phyloP scores from a whole-genome alignment of 805 yeast species.

The Candida ascalaphidarum region DNA sequence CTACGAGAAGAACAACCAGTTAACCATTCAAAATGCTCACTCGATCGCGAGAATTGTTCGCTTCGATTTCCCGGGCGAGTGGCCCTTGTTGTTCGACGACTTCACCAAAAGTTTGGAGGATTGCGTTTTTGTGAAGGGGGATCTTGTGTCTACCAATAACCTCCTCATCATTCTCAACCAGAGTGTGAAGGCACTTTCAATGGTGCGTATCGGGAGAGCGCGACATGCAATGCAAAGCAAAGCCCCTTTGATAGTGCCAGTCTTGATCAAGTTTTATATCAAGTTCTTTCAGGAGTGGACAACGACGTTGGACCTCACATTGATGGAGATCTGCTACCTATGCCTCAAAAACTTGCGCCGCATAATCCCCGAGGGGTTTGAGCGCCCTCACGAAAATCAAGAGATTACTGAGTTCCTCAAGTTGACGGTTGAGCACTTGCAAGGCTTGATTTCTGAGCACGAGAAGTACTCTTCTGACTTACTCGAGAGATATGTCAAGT shows the following conservation, averaged over 20 bases:
- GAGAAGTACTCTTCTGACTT: constrained; percentile 39
- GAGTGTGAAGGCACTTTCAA: constrained; percentile 61
- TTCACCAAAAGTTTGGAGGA: constrained; percentile 37
- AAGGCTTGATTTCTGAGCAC: constrained; percentile 44
- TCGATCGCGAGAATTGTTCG: constrained; percentile 73
- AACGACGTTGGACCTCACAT: constrained; percentile 35
- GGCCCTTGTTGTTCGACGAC: constrained; percentile 77
- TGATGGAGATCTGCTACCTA: constrained; percentile 70
- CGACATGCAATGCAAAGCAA: constrained; percentile 69
- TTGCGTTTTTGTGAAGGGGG: constrained; percentile 30
- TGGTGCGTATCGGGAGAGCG: constrained; percentile 78
- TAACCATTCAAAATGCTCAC: constrained; percentile 78
- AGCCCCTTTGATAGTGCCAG: constrained; percentile 53
- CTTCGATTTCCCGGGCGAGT: constrained; percentile 77
- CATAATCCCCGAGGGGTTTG: constrained; percentile 68
- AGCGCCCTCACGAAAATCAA: constrained; percentile 53
- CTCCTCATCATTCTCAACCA: constrained; percentile 64
- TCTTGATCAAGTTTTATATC: constrained; percentile 51
- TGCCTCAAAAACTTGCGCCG: constrained; percentile 70
- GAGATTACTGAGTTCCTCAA: constrained; percentile 55
- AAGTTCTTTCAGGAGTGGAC: constrained; percentile 60
- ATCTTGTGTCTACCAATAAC: constrained; percentile 52
- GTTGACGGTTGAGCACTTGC: constrained; percentile 50
- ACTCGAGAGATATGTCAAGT: constrained; percentile 63
- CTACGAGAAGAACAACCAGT: constrained; percentile 64